phyloP scores from a whole-genome alignment of 768 basidiomycete genomes.

The Psilocybe tampanensis region DNA sequence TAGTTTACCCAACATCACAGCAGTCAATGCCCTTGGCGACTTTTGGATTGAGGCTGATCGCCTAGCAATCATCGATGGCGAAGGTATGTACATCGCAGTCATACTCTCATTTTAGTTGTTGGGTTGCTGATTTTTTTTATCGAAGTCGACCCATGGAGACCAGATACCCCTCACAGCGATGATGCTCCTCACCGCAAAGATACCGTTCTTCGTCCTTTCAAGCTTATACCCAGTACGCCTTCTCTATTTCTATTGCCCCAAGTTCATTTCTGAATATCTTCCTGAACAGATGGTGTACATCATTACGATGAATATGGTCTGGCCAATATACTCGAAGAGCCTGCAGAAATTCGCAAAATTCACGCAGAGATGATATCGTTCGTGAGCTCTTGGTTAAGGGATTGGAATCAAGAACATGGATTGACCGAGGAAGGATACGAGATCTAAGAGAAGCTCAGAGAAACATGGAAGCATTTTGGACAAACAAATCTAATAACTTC shows the following conservation, averaged over 20 bases:
- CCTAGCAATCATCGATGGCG: slow-evolving; percentile 87
- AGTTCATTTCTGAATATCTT: neutral
- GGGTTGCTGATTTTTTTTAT: neutral
- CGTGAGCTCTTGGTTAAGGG: slow-evolving; percentile 72
- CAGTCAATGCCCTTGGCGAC: slow-evolving; percentile 84
- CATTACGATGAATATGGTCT: slow-evolving; percentile 81
- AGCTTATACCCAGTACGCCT: slow-evolving; percentile 77
- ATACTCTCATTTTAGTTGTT: too few species aligned
- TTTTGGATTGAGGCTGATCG: slow-evolving; percentile 80
- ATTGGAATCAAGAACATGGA: slow-evolving; percentile 35
- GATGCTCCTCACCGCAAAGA: slow-evolving; percentile 71
- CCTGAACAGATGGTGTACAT: slow-evolving; percentile 64
- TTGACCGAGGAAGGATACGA: slow-evolving; percentile 8
- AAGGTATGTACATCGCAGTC: slow-evolving; percentile 62
- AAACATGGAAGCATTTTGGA: too few species aligned
- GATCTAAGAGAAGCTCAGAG: too few species aligned
- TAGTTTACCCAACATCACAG: slow-evolving; percentile 72
- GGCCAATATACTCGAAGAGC: slow-evolving; percentile 60
- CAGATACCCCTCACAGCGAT: slow-evolving; percentile 79
- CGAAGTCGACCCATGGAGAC: slow-evolving; percentile 88
- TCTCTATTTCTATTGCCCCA: neutral
- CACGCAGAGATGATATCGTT: slow-evolving; percentile 82
- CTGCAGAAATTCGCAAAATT: slow-evolving; percentile 75
- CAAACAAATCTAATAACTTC: too few species aligned
- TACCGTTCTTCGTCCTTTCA: slow-evolving; percentile 78